Base-by-base conservation (phyloP, 1,139 yeast genomes). In the Magnusiomyces tetraspermus region DNA sequence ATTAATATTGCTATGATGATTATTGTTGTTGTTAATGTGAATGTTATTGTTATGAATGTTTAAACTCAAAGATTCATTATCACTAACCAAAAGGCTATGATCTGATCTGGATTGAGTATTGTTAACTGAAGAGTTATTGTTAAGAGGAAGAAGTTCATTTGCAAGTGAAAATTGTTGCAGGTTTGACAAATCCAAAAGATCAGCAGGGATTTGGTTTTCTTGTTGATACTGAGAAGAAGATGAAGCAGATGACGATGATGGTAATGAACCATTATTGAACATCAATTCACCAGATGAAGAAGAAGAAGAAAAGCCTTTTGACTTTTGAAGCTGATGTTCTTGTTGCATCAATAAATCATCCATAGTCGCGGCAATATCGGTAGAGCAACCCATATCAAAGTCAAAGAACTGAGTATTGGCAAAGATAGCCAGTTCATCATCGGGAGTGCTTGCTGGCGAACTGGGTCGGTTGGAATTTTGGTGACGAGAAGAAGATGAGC, bases 391-490 rank as follows among this genome's bases (percentile, higher is more conserved):
- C 61, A 71, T 65, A 53, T 72, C 76, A 54, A 72, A 67, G 61
- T 72, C 75, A 58, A 71, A 72, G 59, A 72, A 72, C 51, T 70
- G 69, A 42, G 75, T 72, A 59, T 71, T 71, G 48, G 74, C 60
- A 60, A 72, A 72, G 50, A 72, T 64, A 46, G 69, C 63, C 52
- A 72, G 65, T 56, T 72, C 75, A 51, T 69, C 74, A 48, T 67
- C 70, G 30, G 49, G 51, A 17, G 48, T 26, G 6, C 44, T 5
- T 38, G 47, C 11, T 24, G 53, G 46, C 23, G 42, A 48, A n/a
- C n/a, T 10, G 38, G 40, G 19, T 49, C 50, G 33, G 42, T 48
- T 26, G 49, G 44, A 36, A 36, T 36, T 36, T n/a, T n/a, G n/a
- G n/a, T n/a, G n/a, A n/a, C n/a, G n/a, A 21, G 42, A 38, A 21